Base-by-base conservation (phyloP, 2,329 filamentous ascomycete species). In the Pyrenophora graminea region DNA sequence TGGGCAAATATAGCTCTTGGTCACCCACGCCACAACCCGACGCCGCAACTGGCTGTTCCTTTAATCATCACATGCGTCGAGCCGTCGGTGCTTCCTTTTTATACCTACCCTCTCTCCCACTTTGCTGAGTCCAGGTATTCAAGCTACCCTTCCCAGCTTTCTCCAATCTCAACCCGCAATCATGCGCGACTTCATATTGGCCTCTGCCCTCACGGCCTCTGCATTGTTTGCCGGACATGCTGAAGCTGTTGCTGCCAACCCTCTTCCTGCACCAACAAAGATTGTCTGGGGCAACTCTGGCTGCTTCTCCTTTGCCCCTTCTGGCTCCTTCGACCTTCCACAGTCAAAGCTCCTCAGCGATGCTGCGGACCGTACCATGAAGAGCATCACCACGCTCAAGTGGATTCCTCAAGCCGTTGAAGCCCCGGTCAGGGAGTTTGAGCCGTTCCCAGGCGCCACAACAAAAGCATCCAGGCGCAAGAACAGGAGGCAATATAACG, bases 381-480 rank as follows among this genome's bases (percentile, higher is more conserved):
- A 72, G 7, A 67, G 79, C 38, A 81, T 84, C 48, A 69, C 61
- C 34, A 73, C 72, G 1, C 68, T 85, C 25, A 74, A 79, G 69
- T 85, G 82, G 82, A 74, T 77, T 9, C 82, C 82, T 2, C 75
- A 76, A 31, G 82, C 80, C 8, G 72, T 73, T 1, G 81, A 85
- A 66, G 76, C 77, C 19, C 81, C 82, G 0, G 77, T 82, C 39
- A 70, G 77, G 3, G 70, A 66, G 9, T 84, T 80, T 52, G 73
- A 77, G 8, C 73, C 79, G 0, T 84, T 84, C 64, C 82, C 44
- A 81, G 4, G 79, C 76, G 15, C 51, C 70, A 67, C 58, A 18
- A 55, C 52, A 34, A 44, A 56, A 12, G 45, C 54, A 1, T 58
- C 58, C 4, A 57, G 61, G 13, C 60, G 55, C 21, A 64, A 59